Evolutionary conservation across 305 asterid species (phyloP).

Genomic region (Coffea humblotiana): DNA sequence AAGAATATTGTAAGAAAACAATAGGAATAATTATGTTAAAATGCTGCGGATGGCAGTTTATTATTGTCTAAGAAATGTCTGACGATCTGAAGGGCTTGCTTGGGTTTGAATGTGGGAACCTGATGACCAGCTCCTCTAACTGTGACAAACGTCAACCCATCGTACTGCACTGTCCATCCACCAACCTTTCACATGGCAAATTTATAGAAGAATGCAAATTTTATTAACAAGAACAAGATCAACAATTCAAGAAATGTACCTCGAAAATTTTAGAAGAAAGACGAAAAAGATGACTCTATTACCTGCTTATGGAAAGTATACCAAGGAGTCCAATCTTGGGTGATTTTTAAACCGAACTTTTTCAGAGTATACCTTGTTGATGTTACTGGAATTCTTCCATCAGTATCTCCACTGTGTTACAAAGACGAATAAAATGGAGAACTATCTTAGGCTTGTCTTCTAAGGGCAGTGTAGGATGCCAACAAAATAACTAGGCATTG

Average conservation of each 20-base stretch:
- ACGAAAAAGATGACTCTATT: not conserved
- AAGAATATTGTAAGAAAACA: too few relatives aligned
- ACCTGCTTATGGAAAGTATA: conserved; percentile 76
- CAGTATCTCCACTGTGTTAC: conserved; percentile 64
- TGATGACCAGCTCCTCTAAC: conserved; percentile 70
- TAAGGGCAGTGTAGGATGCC: not conserved
- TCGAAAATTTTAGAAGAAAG: not conserved
- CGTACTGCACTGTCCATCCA: conserved; percentile 53
- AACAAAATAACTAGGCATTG: not conserved
- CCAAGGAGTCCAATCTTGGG: conserved; percentile 83
- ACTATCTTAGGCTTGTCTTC: not conserved
- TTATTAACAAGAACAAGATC: not conserved
- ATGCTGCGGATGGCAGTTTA: conserved; percentile 50
- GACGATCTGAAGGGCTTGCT: conserved; percentile 59
- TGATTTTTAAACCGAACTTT: conserved; percentile 58
- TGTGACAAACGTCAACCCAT: conserved; percentile 45
- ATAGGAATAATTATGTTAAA: conserved; percentile 22
- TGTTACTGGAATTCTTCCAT: conserved; percentile 87
- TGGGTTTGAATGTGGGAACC: conserved; percentile 66
- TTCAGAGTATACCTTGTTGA: conserved; percentile 61
- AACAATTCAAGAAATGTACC: not conserved
- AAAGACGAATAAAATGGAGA: not conserved
- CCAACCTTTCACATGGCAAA: conserved; percentile 39
- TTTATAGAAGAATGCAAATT: not conserved
- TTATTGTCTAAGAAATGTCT: conserved; percentile 53